Percentiles rank a stretch among this genome's conserved stretches.
These are phyloP conservation scores for Phytophthora palmivora DNA, from an alignment of 352 stramenopile species.

Conservation along the genomic window DNA sequence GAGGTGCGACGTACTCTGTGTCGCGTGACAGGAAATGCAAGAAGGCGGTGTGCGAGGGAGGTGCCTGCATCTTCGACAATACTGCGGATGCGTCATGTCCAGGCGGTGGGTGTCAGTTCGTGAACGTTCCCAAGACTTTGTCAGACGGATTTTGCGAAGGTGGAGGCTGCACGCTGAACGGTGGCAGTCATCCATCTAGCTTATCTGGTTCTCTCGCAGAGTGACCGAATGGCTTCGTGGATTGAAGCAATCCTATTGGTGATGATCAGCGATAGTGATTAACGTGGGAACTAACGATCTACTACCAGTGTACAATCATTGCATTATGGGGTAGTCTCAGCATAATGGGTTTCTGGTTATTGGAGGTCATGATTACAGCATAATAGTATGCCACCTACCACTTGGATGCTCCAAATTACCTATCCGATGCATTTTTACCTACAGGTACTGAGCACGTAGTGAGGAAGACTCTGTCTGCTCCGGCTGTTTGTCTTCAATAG, in stretches of 20 bases:
- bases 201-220: conserved; percentile 53
- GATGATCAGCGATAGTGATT: too few relatives aligned
- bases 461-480: background rate
- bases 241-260: too few relatives aligned
- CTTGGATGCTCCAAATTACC: too few relatives aligned
- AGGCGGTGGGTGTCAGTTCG: conserved; percentile 61
- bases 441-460: conserved; percentile 10
- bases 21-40: conserved; percentile 52
- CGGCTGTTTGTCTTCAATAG: conserved; percentile 3
- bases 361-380: too few relatives aligned
- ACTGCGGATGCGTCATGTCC: conserved; percentile 44
- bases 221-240: conserved; percentile 33
- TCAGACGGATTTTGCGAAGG: conserved; percentile 63
- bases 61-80: conserved; percentile 62
- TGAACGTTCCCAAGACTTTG: conserved; percentile 51
- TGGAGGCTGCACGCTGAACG: conserved; percentile 57
- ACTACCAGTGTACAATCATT: too few relatives aligned
- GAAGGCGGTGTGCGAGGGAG: conserved; percentile 53
- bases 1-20: conserved; percentile 40
- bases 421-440: background rate
- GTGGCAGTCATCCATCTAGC: conserved; percentile 47
- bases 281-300: too few relatives aligned
- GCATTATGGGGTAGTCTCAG: too few relatives aligned
- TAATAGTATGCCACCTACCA: too few relatives aligned
- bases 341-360: background rate